phyloP scores from a whole-genome alignment of 768 basidiomycete species.

The Rhizopogon vulgaris region DNA sequence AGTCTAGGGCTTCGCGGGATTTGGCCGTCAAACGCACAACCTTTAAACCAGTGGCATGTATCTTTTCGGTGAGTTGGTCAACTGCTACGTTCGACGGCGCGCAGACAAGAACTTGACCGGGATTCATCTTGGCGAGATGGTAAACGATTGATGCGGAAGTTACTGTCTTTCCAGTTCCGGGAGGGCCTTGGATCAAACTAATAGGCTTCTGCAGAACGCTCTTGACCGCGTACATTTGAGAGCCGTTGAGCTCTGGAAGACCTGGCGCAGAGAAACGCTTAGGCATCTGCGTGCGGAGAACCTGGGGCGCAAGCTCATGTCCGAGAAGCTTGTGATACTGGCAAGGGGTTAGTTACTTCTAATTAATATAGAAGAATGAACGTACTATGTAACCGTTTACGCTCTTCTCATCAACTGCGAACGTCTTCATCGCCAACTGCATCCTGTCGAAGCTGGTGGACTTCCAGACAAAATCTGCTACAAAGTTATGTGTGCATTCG shows the following conservation, averaged over 20 bases:
- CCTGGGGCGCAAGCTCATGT: conserved; percentile 94
- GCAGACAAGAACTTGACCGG: conserved; percentile 96
- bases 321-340: conserved; percentile 98
- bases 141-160: conserved; percentile 99
- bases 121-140: conserved; percentile 99
- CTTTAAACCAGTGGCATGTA: conserved; percentile 97
- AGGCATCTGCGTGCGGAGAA: conserved; percentile 87
- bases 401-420: conserved; percentile 98
- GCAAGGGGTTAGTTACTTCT: conserved; percentile 5
- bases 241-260: conserved; percentile 96
- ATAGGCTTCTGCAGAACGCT: conserved; percentile 97
- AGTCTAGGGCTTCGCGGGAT: conserved; percentile 95
- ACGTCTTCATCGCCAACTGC: conserved; percentile 99
- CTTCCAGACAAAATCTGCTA: conserved; percentile 99
- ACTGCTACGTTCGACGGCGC: conserved; percentile 99
- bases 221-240: conserved; percentile 99
- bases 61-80: conserved; percentile 98
- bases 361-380: conserved; percentile 5
- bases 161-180: conserved; percentile 98
- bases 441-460: conserved; percentile 99
- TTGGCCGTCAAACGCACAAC: conserved; percentile 97
- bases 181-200: conserved; percentile 96
- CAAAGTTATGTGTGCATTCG: conserved; percentile 91
- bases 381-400: conserved; percentile 97
- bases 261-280: conserved; percentile 97